Evolutionary conservation across 2,329 filamentous ascomycete genomes (phyloP).

Genomic region (Penicillium sp.): DNA sequence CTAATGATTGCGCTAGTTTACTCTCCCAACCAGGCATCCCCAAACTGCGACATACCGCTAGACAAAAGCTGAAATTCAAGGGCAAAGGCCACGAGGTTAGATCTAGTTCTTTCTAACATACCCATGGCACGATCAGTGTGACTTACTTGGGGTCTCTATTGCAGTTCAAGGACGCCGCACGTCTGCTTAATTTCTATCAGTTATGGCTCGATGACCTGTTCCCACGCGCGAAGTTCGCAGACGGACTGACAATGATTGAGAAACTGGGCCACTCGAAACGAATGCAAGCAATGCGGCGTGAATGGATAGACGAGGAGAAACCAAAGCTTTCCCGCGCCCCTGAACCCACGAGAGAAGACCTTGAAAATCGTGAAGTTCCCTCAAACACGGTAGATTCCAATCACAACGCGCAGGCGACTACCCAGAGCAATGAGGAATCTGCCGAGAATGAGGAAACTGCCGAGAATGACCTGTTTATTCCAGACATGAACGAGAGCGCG

Average conservation of each 20-base stretch:
- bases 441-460: slow-evolving; percentile 11
- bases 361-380: slow-evolving; percentile 1
- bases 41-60: slow-evolving; percentile 68
- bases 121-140: background rate
- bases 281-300: slow-evolving; percentile 68
- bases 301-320: slow-evolving; percentile 75
- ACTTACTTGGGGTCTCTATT: slow-evolving; percentile 8
- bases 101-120: background rate
- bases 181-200: slow-evolving; percentile 85
- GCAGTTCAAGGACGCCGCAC: slow-evolving; percentile 77
- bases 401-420: background rate
- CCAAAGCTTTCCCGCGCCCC: slow-evolving; percentile 19
- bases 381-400: background rate
- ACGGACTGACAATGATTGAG: slow-evolving; percentile 85
- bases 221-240: slow-evolving; percentile 88
- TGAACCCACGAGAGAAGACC: background rate
- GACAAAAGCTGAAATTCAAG: slow-evolving; percentile 70
- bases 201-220: slow-evolving; percentile 96
- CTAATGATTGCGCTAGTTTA: slow-evolving; percentile 52
- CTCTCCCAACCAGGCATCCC: slow-evolving; percentile 80
- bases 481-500: slow-evolving; percentile 17
- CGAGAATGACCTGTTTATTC: slow-evolving; percentile 31
- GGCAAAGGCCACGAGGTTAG: slow-evolving; percentile 87
- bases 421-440: background rate
- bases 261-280: slow-evolving; percentile 83